These are phyloP conservation scores for Lolium perenne DNA, from an alignment of 176 grass and related monocot species.

Conservation along the genomic window DNA sequence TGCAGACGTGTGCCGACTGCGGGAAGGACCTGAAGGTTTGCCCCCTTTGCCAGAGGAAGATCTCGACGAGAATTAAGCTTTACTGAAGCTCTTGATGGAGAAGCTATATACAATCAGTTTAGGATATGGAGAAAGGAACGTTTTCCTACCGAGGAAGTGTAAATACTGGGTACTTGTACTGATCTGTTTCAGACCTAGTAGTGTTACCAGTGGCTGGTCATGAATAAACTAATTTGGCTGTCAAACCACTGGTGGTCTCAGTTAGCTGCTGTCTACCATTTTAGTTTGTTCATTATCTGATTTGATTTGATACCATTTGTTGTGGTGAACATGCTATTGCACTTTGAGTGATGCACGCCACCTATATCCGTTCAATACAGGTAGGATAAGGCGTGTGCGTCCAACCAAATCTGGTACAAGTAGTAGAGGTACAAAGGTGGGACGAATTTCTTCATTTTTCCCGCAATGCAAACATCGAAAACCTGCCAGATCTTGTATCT, in stretches of 20 bases:
- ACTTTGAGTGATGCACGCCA: neutral
- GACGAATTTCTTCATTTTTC: no score
- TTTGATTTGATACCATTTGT: neutral
- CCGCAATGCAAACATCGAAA: no score
- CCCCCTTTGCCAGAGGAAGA: slow-evolving; percentile 68
- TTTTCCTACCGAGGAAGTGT: no score
- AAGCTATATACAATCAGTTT: no score
- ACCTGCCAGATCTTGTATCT: no score
- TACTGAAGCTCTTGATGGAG: slow-evolving; percentile 45
- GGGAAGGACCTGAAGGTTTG: slow-evolving; percentile 71
- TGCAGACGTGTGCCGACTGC: slow-evolving; percentile 69
- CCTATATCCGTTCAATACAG: neutral
- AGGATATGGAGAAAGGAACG: no score
- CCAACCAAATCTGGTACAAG: neutral
- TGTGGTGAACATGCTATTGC: neutral
- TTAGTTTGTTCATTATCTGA: neutral
- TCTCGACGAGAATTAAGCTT: slow-evolving; percentile 73
- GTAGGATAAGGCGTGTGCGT: neutral
- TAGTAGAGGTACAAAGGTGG: no score
- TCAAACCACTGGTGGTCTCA: neutral
- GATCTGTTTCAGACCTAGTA: no score
- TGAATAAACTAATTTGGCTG: neutral
- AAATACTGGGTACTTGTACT: no score
- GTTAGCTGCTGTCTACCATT: neutral
- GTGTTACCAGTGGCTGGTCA: neutral